A percentile compares a stretch with the other conserved stretches of the same genome.
Evolutionary conservation across 202 grass and related monocot genomes (phyloP).

Genomic region (Elaeis oleifera): DNA sequence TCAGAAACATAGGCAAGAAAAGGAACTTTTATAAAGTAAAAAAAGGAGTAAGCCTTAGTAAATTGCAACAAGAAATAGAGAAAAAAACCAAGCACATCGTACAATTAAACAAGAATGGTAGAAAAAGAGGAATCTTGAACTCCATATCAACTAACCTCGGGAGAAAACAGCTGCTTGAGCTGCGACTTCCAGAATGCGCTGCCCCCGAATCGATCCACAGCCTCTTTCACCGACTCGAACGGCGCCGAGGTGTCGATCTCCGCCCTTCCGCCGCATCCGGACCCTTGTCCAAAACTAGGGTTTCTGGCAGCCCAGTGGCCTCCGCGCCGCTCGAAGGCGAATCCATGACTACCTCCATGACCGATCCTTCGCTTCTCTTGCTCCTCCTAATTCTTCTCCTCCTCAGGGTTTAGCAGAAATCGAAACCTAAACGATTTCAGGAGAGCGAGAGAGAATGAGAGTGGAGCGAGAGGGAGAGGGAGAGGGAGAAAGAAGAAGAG

Average conservation of each 20-base stretch:
- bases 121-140: background rate
- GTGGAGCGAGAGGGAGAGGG: too few relatives aligned
- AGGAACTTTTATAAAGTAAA: too few relatives aligned
- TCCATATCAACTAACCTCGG: slow-evolving; percentile 16
- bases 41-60: too few relatives aligned
- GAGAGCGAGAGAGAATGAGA: background rate
- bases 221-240: slow-evolving; percentile 71
- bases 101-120: background rate
- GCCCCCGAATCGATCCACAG: slow-evolving; percentile 77
- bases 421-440: background rate
- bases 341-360: too few relatives aligned
- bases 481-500: too few relatives aligned
- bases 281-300: background rate
- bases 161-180: slow-evolving; percentile 31
- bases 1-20: too few relatives aligned
- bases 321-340: background rate
- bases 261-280: slow-evolving; percentile 19
- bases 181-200: slow-evolving; percentile 61
- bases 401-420: background rate
- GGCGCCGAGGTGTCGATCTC: slow-evolving; percentile 93
- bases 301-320: background rate
- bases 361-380: too few relatives aligned
- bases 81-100: too few relatives aligned
- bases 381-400: too few relatives aligned
- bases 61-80: too few relatives aligned